Percentiles rank a stretch among this genome's conserved stretches.
Conservation (phyloP, 2,329 filamentous ascomycete genomes). For the Pestalotiopsis fici region DNA sequence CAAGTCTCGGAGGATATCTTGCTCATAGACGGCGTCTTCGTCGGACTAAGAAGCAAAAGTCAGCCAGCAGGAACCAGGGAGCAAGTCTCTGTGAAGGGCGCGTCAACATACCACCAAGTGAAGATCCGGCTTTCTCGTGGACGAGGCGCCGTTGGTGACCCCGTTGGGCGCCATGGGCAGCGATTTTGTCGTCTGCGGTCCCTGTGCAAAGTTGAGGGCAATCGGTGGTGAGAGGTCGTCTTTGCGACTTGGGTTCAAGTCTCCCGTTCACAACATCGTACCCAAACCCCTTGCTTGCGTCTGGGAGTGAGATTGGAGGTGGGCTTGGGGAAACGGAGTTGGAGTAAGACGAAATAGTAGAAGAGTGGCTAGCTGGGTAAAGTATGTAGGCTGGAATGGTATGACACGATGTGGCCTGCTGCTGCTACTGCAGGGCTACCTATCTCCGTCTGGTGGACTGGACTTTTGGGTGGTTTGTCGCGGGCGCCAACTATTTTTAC, state of each 20-base stretch:
- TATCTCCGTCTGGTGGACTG: not conserved
- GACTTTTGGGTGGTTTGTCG: not conserved
- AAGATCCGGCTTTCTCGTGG: conserved; percentile 43
- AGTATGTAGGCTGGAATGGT: not conserved
- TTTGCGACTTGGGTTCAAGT: not conserved
- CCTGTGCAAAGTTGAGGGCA: not conserved
- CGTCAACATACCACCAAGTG: conserved; percentile 46
- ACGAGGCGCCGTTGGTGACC: conserved; percentile 27
- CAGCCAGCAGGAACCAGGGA: conserved; percentile 8
- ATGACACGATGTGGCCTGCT: not conserved
- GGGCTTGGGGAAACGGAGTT: not conserved
- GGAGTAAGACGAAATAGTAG: not conserved
- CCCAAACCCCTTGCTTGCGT: not conserved
- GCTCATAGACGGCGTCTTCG: conserved; percentile 94
- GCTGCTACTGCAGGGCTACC: conserved; percentile 1
- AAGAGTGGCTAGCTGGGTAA: not conserved
- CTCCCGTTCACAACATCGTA: conserved; percentile 1
- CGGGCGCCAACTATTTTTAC: conserved; percentile 12
- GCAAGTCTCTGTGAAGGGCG: not conserved
- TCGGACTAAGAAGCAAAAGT: conserved; percentile 57
- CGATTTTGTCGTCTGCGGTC: not conserved
- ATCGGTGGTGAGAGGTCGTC: not conserved
- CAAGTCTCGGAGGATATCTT: conserved; percentile 85
- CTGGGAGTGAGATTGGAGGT: not conserved
- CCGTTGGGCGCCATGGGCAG: conserved; percentile 29